phyloP scores from a whole-genome alignment of 1,284 basidiomycete genomes.

The Ustilago trichophora region DNA sequence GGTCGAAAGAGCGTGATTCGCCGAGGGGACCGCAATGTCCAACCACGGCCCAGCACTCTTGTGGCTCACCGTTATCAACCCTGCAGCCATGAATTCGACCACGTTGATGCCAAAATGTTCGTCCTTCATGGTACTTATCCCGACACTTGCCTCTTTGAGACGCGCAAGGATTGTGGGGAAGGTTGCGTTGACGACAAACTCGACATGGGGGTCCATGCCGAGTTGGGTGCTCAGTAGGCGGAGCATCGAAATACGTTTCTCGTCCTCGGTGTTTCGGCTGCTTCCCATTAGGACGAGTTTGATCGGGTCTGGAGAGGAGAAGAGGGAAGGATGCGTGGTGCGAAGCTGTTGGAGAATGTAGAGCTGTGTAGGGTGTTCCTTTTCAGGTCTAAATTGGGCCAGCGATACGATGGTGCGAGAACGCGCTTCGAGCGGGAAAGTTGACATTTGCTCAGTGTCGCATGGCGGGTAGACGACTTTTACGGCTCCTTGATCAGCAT shows the following conservation, averaged over 20 bases:
- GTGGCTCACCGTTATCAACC: conserved; percentile 89
- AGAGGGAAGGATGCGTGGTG: conserved; percentile 70
- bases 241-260: conserved; percentile 75
- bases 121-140: conserved; percentile 96
- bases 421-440: conserved; percentile 72
- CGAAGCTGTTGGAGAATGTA: conserved; percentile 33
- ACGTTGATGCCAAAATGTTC: conserved; percentile 99
- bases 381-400: conserved; percentile 86
- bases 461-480: conserved; percentile 88
- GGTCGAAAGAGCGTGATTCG: background rate
- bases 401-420: conserved; percentile 67
- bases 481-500: conserved; percentile 1
- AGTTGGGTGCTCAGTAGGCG: conserved; percentile 74
- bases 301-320: background rate
- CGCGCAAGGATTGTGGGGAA: conserved; percentile 77
- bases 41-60: conserved; percentile 89
- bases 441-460: conserved; percentile 79
- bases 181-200: conserved; percentile 84
- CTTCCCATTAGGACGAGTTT: conserved; percentile 79
- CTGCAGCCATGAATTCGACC: conserved; percentile 95
- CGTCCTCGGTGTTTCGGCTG: conserved; percentile 80
- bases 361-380: conserved; percentile 87
- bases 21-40: conserved; percentile 79
- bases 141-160: conserved; percentile 80
- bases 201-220: conserved; percentile 74